Conservation (phyloP, 305 asterid species). For the Fraxinus dipetala region DNA sequence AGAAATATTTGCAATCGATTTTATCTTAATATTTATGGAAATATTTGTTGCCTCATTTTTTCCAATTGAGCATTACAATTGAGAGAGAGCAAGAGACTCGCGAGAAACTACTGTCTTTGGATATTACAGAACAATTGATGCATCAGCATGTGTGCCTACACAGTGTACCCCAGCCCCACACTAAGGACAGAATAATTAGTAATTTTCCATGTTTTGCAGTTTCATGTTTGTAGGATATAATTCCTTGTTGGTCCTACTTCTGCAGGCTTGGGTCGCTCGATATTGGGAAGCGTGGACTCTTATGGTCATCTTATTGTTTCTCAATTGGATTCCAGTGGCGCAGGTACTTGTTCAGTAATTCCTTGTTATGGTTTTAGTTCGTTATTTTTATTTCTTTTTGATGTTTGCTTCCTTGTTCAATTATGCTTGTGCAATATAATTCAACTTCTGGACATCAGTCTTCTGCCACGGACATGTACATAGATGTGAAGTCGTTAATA, state of each 20-base stretch:
- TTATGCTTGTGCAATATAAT: background rate
- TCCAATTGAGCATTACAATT: background rate
- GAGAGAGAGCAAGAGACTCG: background rate
- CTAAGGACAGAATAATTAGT: background rate
- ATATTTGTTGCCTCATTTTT: background rate
- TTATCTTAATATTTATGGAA: background rate
- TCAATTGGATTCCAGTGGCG: constrained; percentile 45
- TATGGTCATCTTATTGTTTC: constrained; percentile 88
- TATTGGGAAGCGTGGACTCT: constrained; percentile 89
- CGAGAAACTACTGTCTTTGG: background rate
- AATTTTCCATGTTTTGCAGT: background rate
- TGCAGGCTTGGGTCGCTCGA: constrained; percentile 55
- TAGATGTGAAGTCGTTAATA: constrained; percentile 9
- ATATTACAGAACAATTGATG: background rate
- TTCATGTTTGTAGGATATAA: background rate
- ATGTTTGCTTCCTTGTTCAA: constrained; percentile 10
- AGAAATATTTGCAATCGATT: background rate
- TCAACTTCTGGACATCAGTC: background rate
- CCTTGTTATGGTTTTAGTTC: background rate
- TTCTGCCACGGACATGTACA: background rate
- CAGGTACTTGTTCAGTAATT: constrained; percentile 34
- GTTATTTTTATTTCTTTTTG: background rate
- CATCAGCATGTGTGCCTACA: background rate
- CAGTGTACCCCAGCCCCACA: background rate
- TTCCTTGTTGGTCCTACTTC: constrained; percentile 17